Base-by-base conservation (phyloP, 805 yeast species). In the Torulaspora quercuum region DNA sequence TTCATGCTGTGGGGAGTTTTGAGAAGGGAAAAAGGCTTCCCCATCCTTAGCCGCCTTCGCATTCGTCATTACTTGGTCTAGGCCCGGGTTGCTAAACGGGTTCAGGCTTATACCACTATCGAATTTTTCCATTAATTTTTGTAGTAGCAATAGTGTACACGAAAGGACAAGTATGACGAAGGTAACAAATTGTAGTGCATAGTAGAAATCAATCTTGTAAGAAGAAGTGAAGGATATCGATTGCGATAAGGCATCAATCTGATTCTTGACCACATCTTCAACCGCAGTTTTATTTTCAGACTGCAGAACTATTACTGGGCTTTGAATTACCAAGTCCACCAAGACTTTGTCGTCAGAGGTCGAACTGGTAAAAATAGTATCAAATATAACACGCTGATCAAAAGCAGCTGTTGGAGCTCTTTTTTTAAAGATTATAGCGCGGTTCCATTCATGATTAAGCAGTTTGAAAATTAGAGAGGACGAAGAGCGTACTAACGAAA, bases 161-260 rank as follows among this genome's bases (percentile, higher is more conserved):
- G 82, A 75, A 8, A 73, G 44, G 15, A 78, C 65, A 45, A 82
- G 75, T 1, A 70, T 46, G 16, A 80, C 41, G 8, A 76, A 65
- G 5, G 78, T 62, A 2, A 69, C 44, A 44, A 79, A 73, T 54
- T 82, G 90, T 34, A 80, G 47, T 16, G 75, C 61, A 47, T 73
- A 80, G 21, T 72, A 67, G 11, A 64, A 48, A 50, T 76, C 78
- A 51, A 72, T 69, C 35, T 64, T 61, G 53, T 66, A 67, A n/a
- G 63, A 53, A 1, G 63, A 53, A 15, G 49, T 47, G 15, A 57
- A 29, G 12, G 52, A 49, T 18, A 53, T 44, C 12, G 17, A 10
- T 22, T 37, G 29, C 24, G 35, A 42, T 9, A 33, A 27, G 8
- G 21, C 10, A 5, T 24, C 17, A 10, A 30, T n/a, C 26, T 28